Evolutionary conservation across 2,329 filamentous ascomycete genomes (phyloP).

Genomic region (Nemania bipapillata): DNA sequence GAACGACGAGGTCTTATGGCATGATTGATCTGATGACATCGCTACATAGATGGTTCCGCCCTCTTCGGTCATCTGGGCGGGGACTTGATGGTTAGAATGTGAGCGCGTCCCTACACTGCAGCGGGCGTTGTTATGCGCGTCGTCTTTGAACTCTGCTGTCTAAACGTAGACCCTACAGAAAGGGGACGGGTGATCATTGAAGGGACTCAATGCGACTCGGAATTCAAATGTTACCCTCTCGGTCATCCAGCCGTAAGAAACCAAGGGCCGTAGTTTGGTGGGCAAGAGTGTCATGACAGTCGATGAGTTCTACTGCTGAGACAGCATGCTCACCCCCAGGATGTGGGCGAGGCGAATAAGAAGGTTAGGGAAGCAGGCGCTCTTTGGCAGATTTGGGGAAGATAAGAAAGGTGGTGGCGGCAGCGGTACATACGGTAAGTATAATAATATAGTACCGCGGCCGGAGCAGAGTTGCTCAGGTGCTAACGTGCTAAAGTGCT

Average conservation of each 20-base stretch:
- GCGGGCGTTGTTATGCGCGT: constrained; percentile 23
- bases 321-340: constrained; percentile 38
- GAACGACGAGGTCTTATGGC: constrained; percentile 51
- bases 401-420: constrained; percentile 23
- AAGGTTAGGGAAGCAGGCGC: constrained; percentile 14
- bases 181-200: constrained; percentile 12
- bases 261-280: constrained; percentile 44
- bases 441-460: constrained; percentile 3
- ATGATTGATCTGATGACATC: constrained; percentile 56
- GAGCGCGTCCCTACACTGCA: constrained; percentile 26
- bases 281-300: constrained; percentile 48
- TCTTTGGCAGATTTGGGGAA: constrained; percentile 20
- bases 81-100: constrained; percentile 13
- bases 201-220: constrained; percentile 44
- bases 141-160: constrained; percentile 8
- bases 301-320: constrained; percentile 20
- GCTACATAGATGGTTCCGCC: constrained; percentile 46
- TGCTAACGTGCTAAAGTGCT: too few species aligned
- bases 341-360: constrained; percentile 24
- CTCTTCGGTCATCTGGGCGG: constrained; percentile 30
- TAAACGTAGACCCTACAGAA: constrained; percentile 1
- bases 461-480: not conserved
- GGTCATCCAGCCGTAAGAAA: constrained; percentile 48
- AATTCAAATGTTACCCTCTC: constrained; percentile 42
- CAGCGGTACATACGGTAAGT: not conserved